Percentiles rank a stretch among this genome's conserved stretches.
These are phyloP conservation scores for Sextonia rubra DNA, from an alignment of 164 flowering plant genomes.

Conservation along the genomic window DNA sequence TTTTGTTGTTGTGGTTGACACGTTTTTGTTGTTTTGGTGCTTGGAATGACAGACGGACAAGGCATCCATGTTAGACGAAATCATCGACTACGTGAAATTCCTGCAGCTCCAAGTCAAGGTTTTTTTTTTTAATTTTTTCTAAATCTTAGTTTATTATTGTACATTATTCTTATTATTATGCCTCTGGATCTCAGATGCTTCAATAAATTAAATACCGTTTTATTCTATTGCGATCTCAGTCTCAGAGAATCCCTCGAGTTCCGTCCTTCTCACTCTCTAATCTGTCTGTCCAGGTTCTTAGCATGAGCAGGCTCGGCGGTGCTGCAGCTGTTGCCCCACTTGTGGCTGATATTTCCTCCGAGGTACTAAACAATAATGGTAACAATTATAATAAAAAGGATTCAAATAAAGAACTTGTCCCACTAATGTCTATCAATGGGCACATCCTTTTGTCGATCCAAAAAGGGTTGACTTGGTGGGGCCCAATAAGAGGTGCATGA, in stretches of 20 bases:
- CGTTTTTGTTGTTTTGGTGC: slow-evolving; percentile 1
- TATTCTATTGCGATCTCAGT: not conserved
- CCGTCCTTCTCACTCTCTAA: not conserved
- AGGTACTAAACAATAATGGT: no score
- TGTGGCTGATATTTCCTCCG: slow-evolving; percentile 55
- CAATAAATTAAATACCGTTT: not conserved
- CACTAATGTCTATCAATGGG: no score
- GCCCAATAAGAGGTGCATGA: no score
- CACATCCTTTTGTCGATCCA: no score
- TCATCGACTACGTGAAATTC: slow-evolving; percentile 97
- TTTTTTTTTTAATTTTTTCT: slow-evolving; percentile 8
- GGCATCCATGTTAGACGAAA: slow-evolving; percentile 98
- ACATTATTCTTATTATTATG: not conserved
- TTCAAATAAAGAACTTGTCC: no score
- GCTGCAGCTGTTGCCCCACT: slow-evolving; percentile 87
- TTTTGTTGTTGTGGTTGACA: not conserved
- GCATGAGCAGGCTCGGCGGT: slow-evolving; percentile 98
- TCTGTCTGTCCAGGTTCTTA: slow-evolving; percentile 65
- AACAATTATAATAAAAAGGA: no score
- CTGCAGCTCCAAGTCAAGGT: slow-evolving; percentile 99
- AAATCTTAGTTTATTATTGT: not conserved
- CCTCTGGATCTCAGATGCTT: not conserved
- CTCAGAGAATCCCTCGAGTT: slow-evolving; percentile 7
- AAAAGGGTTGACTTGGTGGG: no score
- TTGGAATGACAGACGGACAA: slow-evolving; percentile 85